Evolutionary conservation across 768 basidiomycete genomes (phyloP).

Genomic region (Trametes maxima): DNA sequence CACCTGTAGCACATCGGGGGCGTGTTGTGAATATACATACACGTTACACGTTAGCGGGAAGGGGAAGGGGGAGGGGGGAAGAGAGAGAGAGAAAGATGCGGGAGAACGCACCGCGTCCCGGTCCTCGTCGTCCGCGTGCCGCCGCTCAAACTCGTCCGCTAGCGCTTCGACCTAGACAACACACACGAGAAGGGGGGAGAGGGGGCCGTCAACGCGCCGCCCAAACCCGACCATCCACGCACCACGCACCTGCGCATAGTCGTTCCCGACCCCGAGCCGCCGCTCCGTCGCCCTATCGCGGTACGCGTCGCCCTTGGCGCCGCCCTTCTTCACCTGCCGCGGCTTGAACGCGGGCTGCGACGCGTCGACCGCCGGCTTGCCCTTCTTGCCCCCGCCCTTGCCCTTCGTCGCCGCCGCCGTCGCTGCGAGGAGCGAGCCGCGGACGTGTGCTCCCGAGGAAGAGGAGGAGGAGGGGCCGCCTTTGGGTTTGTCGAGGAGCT

Average conservation of each 20-base stretch:
- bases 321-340: conserved; percentile 68
- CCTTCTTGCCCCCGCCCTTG: conserved; percentile 22
- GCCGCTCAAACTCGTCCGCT: conserved; percentile 78
- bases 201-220: not conserved
- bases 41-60: no score
- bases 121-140: conserved; percentile 58
- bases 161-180: conserved; percentile 69
- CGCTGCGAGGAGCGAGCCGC: conserved; percentile 37
- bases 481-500: conserved; percentile 45
- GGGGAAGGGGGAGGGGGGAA: not conserved
- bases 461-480: conserved; percentile 27
- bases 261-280: conserved; percentile 63
- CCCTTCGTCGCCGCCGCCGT: conserved; percentile 14
- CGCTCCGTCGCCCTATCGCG: conserved; percentile 79
- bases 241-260: conserved; percentile 65
- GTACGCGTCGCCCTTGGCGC: conserved; percentile 58
- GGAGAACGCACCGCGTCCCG: conserved; percentile 52
- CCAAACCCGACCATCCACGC: not conserved
- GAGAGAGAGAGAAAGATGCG: not conserved
- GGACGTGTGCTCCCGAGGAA: conserved; percentile 20
- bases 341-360: conserved; percentile 78
- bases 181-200: not conserved
- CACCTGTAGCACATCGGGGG: conserved; percentile 44
- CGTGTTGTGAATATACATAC: not conserved
- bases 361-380: conserved; percentile 45